Evolutionary conservation across 2,329 filamentous ascomycete genomes (phyloP).

Genomic region (Penicillium sp.): DNA sequence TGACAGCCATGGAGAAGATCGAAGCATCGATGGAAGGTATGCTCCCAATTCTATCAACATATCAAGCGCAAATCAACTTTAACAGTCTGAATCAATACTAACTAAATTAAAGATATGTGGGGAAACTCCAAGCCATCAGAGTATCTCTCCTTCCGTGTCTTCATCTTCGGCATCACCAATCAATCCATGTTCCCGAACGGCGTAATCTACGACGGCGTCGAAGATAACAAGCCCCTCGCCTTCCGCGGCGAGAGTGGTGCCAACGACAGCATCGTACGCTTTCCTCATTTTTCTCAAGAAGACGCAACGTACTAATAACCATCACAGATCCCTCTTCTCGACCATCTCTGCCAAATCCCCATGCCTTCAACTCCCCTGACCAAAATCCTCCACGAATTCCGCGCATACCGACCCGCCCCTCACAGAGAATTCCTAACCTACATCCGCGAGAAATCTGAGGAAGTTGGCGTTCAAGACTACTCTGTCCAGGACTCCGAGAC

Average conservation of each 20-base stretch:
- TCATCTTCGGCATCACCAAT: slow-evolving; percentile 93
- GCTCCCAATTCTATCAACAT: slow-evolving; percentile 18
- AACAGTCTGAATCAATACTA: background rate
- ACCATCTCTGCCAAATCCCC: slow-evolving; percentile 79
- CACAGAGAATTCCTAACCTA: slow-evolving; percentile 81
- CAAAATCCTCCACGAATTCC: slow-evolving; percentile 83
- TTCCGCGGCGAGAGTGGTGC: slow-evolving; percentile 93
- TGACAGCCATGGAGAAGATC: slow-evolving; percentile 66
- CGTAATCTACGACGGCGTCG: slow-evolving; percentile 83
- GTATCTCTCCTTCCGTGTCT: slow-evolving; percentile 89
- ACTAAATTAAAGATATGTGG: slow-evolving; percentile 69
- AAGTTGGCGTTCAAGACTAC: slow-evolving; percentile 42
- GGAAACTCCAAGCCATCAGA: slow-evolving; percentile 76
- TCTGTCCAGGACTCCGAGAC: slow-evolving; percentile 40
- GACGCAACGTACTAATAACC: background rate
- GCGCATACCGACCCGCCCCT: slow-evolving; percentile 83
- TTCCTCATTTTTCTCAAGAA: background rate
- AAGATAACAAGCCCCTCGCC: slow-evolving; percentile 66
- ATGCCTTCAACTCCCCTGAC: slow-evolving; percentile 92
- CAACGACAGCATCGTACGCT: slow-evolving; percentile 79
- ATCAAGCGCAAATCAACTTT: background rate
- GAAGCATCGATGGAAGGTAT: slow-evolving; percentile 76
- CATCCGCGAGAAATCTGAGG: slow-evolving; percentile 58
- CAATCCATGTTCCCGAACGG: slow-evolving; percentile 94
- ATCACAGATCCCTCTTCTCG: slow-evolving; percentile 72